Evolutionary conservation across 768 basidiomycete genomes (phyloP).

Genomic region (Nevesoporus exiguus): DNA sequence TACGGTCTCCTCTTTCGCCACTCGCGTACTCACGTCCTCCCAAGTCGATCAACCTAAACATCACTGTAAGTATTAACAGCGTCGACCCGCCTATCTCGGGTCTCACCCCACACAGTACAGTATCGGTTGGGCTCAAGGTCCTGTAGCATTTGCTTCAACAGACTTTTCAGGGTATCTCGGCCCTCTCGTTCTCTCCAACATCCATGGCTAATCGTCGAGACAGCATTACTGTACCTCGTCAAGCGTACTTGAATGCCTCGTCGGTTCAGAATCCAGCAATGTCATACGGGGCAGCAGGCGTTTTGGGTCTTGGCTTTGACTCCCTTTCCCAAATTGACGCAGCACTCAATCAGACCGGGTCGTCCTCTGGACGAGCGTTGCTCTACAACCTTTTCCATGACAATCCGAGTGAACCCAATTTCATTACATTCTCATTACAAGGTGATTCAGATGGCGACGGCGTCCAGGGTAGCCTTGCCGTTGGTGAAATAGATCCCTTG

Average conservation of each 20-base stretch:
- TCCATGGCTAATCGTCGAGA: constrained; percentile 3
- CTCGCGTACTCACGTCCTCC: constrained; percentile 5
- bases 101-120: constrained; percentile 53
- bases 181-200: constrained; percentile 1
- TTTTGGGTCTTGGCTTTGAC: constrained; percentile 76
- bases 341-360: constrained; percentile 52
- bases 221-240: constrained; percentile 61
- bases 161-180: constrained; percentile 64
- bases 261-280: constrained; percentile 69
- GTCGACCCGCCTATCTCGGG: neutral
- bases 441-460: constrained; percentile 52
- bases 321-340: constrained; percentile 71
- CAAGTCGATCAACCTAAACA: constrained; percentile 50
- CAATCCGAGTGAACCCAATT: constrained; percentile 72
- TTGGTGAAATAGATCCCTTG: constrained; percentile 66
- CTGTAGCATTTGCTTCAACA: constrained; percentile 57
- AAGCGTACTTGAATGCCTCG: constrained; percentile 68
- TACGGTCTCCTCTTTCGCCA: neutral
- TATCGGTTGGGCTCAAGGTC: constrained; percentile 73
- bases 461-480: constrained; percentile 65
- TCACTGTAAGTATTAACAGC: constrained; percentile 45
- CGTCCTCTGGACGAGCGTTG: constrained; percentile 61
- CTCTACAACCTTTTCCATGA: constrained; percentile 73
- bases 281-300: constrained; percentile 65
- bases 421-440: constrained; percentile 73